Conservation (phyloP, 2,329 filamentous ascomycete genomes). For the Aspergillus amoenus region DNA sequence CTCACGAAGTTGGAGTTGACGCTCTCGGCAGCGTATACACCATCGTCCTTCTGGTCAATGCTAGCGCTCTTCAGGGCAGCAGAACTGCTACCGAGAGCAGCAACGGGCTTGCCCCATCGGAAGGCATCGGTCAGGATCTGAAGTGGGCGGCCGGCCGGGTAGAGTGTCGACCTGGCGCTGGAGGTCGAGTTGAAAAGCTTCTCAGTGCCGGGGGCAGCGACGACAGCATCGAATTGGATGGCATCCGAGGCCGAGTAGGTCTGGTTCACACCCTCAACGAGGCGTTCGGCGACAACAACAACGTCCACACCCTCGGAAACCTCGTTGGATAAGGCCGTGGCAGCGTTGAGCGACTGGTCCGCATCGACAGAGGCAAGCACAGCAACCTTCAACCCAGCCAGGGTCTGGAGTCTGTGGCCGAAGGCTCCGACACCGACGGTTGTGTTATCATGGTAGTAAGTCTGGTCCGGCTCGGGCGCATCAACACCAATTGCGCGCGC, state of each 20-base stretch:
- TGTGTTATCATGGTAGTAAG: constrained; percentile 68
- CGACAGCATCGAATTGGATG: constrained; percentile 47
- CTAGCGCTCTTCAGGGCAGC: constrained; percentile 44
- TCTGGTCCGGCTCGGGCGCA: constrained; percentile 59
- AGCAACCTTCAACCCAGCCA: constrained; percentile 64
- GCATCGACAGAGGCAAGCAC: constrained; percentile 55
- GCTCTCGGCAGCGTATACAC: constrained; percentile 34
- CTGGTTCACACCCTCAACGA: constrained; percentile 56
- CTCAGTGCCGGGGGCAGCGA: constrained; percentile 58
- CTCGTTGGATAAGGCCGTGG: constrained; percentile 50
- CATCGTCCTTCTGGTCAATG: constrained; percentile 38
- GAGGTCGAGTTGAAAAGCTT: constrained; percentile 47
- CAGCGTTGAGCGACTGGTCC: constrained; percentile 49
- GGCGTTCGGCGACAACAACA: constrained; percentile 60
- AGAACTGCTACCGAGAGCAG: constrained; percentile 53
- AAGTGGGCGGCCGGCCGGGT: constrained; percentile 61
- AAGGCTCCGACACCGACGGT: constrained; percentile 63
- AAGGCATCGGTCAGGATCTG: constrained; percentile 65
- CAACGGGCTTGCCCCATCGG: constrained; percentile 70
- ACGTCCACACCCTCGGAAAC: constrained; percentile 52
- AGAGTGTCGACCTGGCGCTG: constrained; percentile 56
- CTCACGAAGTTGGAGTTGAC: constrained; percentile 43
- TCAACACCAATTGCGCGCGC: constrained; percentile 60
- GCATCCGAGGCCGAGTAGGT: constrained; percentile 67
- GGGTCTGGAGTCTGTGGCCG: constrained; percentile 55